Conservation (phyloP, 1,139 yeast species). For the Chernovozyma sophiae-reginae region DNA sequence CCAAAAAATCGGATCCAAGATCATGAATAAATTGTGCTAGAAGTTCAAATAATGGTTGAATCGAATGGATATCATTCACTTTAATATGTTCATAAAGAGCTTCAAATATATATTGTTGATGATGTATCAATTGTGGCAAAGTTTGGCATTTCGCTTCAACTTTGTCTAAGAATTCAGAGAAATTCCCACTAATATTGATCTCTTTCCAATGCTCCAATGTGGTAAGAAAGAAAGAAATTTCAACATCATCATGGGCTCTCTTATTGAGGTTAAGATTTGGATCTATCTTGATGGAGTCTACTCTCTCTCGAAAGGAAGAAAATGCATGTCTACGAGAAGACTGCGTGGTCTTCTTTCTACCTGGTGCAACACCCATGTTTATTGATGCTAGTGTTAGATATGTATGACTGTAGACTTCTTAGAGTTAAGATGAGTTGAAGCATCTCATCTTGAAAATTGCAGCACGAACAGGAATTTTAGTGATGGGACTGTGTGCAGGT, state of each 20-base stretch:
- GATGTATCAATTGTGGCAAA: conserved; percentile 75
- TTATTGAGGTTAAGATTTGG: conserved; percentile 64
- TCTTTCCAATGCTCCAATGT: conserved; percentile 87
- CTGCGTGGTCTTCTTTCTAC: conserved; percentile 42
- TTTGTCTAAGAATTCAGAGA: conserved; percentile 58
- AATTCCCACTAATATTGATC: conserved; percentile 71
- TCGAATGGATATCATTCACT: conserved; percentile 61
- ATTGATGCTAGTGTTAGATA: no score
- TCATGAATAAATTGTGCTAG: conserved; percentile 87
- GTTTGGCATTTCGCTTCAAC: conserved; percentile 60
- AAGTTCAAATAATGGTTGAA: conserved; percentile 79
- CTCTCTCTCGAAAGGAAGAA: conserved; percentile 75
- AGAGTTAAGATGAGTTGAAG: no score
- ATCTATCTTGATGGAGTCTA: conserved; percentile 81
- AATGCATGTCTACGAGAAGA: conserved; percentile 60
- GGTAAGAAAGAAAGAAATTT: conserved; percentile 72
- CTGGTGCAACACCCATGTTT: conserved; percentile 17
- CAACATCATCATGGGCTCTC: conserved; percentile 67
- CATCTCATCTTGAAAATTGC: no score
- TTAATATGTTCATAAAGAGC: conserved; percentile 47
- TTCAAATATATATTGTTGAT: conserved; percentile 59
- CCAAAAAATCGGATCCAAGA: conserved; percentile 83
- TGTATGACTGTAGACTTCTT: no score
- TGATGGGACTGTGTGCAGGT: no score
- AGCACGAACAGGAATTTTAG: no score